A percentile compares a stretch with the other conserved stretches of the same genome.
Evolutionary conservation across 306 rosid genomes (phyloP).

Genomic region (Citrullus mucosospermus): DNA sequence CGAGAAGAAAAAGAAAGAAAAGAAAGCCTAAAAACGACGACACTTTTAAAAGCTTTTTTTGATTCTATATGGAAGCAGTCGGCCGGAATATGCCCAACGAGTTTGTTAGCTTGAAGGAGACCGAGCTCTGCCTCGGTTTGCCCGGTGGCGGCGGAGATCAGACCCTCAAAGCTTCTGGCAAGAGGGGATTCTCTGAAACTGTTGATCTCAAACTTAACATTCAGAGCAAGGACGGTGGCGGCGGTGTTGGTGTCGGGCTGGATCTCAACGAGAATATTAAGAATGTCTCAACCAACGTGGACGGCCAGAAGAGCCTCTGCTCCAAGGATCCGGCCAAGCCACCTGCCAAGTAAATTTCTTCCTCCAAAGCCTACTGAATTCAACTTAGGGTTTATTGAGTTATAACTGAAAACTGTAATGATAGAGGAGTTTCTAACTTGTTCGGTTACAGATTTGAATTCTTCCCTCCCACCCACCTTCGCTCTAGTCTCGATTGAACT

Average conservation of each 20-base stretch:
- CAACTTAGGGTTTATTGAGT: not conserved
- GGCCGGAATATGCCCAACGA: slow-evolving; percentile 27
- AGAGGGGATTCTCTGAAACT: slow-evolving; percentile 62
- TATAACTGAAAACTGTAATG: no score
- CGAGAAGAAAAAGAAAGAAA: not conserved
- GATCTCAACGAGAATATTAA: slow-evolving; percentile 24
- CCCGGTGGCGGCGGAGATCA: slow-evolving; percentile 29
- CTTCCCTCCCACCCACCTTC: not conserved
- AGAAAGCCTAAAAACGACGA: not conserved
- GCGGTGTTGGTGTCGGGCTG: not conserved
- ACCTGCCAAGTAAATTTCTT: slow-evolving; percentile 39
- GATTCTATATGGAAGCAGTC: slow-evolving; percentile 2
- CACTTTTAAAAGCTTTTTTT: not conserved
- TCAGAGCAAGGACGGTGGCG: slow-evolving; percentile 25
- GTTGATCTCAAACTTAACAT: slow-evolving; percentile 56
- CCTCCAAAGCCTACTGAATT: not conserved
- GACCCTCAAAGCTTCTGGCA: slow-evolving; percentile 27
- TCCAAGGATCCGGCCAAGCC: slow-evolving; percentile 50
- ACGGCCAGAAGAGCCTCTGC: slow-evolving; percentile 22
- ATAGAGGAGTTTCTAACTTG: not conserved
- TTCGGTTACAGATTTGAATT: no score
- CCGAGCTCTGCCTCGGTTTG: slow-evolving; percentile 60
- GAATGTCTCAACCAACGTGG: slow-evolving; percentile 18
- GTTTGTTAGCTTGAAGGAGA: slow-evolving; percentile 29
- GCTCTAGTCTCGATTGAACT: no score